Evolutionary conservation across 768 basidiomycete species (phyloP).

Genomic region (Kondoa malvinella): DNA sequence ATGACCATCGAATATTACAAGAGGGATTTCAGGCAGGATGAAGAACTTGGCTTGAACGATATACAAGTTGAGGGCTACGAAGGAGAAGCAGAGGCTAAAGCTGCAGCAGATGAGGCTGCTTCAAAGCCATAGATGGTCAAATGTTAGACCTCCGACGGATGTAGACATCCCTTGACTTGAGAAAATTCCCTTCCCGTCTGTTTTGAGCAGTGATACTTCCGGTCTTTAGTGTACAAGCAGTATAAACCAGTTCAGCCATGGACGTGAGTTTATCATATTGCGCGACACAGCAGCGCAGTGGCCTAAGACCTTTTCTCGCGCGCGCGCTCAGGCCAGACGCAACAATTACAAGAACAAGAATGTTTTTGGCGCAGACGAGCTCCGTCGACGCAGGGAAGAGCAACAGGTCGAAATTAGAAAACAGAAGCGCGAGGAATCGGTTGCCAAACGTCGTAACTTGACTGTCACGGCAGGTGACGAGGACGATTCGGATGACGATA

Average conservation of each 20-base stretch:
- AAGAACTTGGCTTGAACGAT: constrained; percentile 59
- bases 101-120: constrained; percentile 11
- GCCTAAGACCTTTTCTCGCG: no score
- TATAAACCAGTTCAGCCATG: no score
- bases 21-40: constrained; percentile 75
- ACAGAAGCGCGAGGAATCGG: constrained; percentile 96
- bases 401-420: constrained; percentile 97
- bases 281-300: no score
- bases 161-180: no score
- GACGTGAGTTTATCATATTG: background rate
- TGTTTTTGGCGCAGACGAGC: constrained; percentile 73
- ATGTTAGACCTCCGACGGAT: no score
- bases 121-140: no score
- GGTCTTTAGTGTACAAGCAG: no score
- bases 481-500: constrained; percentile 83
- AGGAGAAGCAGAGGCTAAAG: constrained; percentile 14
- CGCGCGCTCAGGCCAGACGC: constrained; percentile 26
- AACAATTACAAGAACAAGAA: constrained; percentile 77
- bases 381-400: constrained; percentile 89
- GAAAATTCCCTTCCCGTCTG: no score
- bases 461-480: constrained; percentile 48
- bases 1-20: constrained; percentile 72
- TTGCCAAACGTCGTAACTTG: constrained; percentile 80
- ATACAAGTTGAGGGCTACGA: constrained; percentile 26
- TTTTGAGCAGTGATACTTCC: no score